Evolutionary conservation across 257 asterid genomes (phyloP).

Genomic region (Capsicum baccatum): DNA sequence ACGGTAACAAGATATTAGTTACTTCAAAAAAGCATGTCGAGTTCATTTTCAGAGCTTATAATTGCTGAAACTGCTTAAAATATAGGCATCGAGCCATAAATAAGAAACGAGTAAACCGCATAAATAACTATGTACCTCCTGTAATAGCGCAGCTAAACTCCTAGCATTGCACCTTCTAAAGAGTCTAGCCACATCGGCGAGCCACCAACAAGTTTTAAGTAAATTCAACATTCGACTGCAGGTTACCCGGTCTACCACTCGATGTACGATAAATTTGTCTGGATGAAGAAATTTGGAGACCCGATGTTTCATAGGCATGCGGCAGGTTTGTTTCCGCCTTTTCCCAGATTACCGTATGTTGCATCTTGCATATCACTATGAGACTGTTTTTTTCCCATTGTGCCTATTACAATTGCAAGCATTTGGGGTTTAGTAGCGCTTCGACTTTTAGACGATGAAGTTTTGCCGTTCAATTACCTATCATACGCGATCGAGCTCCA

Average conservation of each 20-base stretch:
- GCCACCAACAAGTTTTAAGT: neutral
- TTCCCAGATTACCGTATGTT: neutral
- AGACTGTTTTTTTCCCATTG: too few species aligned
- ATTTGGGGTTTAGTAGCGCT: conserved; percentile 85
- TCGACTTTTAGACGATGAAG: conserved; percentile 72
- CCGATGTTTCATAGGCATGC: conserved; percentile 80
- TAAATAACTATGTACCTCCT: neutral
- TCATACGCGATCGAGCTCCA: conserved; percentile 72
- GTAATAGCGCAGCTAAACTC: too few species aligned
- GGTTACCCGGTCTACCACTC: conserved; percentile 91
- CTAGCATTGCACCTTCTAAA: too few species aligned
- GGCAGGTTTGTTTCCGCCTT: conserved; percentile 58
- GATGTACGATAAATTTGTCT: conserved; percentile 74
- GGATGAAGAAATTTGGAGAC: conserved; percentile 93
- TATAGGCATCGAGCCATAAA: neutral
- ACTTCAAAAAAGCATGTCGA: neutral
- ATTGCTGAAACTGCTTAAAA: neutral
- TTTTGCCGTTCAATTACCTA: conserved; percentile 79
- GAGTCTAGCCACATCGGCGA: too few species aligned
- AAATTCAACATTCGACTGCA: conserved; percentile 39
- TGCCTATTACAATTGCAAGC: conserved; percentile 58
- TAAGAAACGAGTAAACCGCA: neutral
- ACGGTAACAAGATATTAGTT: conserved; percentile 44
- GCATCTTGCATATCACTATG: too few species aligned
- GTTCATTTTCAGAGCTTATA: neutral